phyloP scores from a whole-genome alignment of 2,329 filamentous ascomycete genomes.

The Fusarium dlaminii region DNA sequence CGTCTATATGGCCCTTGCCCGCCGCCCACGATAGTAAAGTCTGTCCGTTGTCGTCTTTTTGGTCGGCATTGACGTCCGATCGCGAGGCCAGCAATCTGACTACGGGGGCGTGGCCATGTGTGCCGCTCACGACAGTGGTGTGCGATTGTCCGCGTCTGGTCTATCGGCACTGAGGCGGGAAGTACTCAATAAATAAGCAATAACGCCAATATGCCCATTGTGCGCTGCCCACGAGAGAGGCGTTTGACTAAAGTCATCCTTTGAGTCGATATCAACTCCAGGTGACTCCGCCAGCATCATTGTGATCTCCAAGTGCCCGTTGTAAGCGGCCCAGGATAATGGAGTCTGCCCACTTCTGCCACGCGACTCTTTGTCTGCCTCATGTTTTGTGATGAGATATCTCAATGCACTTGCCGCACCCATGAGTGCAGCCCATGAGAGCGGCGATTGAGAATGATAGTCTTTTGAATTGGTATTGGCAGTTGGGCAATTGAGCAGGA shows the following conservation, averaged over 20 bases:
- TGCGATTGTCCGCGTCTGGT: neutral
- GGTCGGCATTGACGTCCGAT: neutral
- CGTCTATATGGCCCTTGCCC: neutral
- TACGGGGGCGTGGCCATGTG: neutral
- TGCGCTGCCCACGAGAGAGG: neutral
- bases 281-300: neutral
- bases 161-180: neutral
- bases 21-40: neutral
- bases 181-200: neutral
- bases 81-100: neutral
- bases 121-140: neutral
- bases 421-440: neutral
- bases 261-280: neutral
- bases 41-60: neutral
- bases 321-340: neutral
- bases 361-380: neutral
- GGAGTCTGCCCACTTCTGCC: neutral
- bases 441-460: neutral
- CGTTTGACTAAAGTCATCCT: neutral
- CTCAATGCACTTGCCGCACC: neutral
- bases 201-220: neutral
- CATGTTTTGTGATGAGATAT: neutral
- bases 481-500: neutral
- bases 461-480: neutral
- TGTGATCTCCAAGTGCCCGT: neutral